These are phyloP conservation scores for Cotoneaster glaucophyllus DNA, from an alignment of 306 rosid genomes.

Conservation along the genomic window DNA sequence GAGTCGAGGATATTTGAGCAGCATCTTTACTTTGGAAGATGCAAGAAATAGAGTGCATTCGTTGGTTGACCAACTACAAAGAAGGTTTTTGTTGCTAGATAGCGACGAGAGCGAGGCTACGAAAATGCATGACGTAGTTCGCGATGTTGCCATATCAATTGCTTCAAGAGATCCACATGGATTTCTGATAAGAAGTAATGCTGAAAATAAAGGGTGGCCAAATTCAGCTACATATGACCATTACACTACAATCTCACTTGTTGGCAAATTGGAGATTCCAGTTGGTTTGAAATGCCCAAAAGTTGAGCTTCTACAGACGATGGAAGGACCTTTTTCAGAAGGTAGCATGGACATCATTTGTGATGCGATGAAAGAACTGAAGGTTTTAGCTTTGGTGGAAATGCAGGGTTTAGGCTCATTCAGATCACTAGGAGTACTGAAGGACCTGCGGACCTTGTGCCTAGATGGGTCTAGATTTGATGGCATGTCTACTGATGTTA, in stretches of 20 bases:
- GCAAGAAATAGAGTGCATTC: slow-evolving; percentile 14
- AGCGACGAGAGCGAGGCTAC: rapidly evolving
- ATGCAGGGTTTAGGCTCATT: background rate
- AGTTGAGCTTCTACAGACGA: background rate
- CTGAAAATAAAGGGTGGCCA: background rate
- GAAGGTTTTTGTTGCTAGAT: slow-evolving; percentile 4
- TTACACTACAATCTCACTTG: background rate
- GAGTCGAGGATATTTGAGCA: slow-evolving; percentile 12
- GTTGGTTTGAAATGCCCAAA: background rate
- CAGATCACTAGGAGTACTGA: background rate
- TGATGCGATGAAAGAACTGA: background rate
- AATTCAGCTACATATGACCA: background rate
- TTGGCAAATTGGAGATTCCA: background rate
- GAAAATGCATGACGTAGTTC: slow-evolving; percentile 17
- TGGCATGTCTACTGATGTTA: background rate
- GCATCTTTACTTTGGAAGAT: background rate
- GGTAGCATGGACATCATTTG: background rate
- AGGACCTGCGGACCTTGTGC: background rate
- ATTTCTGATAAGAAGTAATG: background rate
- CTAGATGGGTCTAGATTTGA: background rate
- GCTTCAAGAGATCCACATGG: background rate
- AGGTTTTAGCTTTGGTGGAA: background rate
- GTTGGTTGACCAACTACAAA: slow-evolving; percentile 9
- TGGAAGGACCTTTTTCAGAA: rapidly evolving
- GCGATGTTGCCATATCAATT: slow-evolving; percentile 12